Base-by-base conservation (phyloP, 2,329 filamentous ascomycete species). In the Aspergillus novoparasiticus region DNA sequence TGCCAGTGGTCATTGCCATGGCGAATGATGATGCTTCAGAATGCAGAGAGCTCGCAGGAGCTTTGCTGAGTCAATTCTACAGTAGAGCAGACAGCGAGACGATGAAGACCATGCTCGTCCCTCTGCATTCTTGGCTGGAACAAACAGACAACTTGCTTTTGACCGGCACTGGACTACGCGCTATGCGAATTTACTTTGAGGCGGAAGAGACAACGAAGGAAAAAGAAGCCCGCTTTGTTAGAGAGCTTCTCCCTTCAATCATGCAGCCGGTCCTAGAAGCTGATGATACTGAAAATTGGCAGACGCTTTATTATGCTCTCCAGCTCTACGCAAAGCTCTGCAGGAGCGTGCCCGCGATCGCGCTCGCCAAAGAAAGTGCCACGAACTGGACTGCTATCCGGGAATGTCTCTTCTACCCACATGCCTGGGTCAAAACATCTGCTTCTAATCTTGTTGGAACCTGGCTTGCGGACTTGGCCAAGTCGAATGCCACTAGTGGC, bases 21-120 rank as follows among this genome's bases (percentile, higher is more conserved):
- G 89, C 91, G 63, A 97, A 97, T 70, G 95, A 99, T 64, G 91
- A 96, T 59, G 92, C 92, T 56, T 86, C 90, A 58, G 91, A 92
- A 69, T 99, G 95, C 77, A 89, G 92, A 34, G 86, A 93, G 65
- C 89, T 94, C 76, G 93, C 94, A 0, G 90, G 88, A 51, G 87
- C 90, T 62, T 81, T 99, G 51, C 82, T 98, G 61, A 93, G 91
- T 72, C 89, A 91, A 71, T 85, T 95, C 21, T 96, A 97, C 77
- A 86, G 87, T 62, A 88, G 89, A 70, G 89, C 93, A 2, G 90
- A 94, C 73, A 85, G 86, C 65, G 90, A 93, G 68, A 86, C 89
- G 63, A 82, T 88, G 43, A 86, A 88, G 66, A 89, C 86, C 54
- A 93, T 96, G 73, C 79, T 95, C 43, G 80, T 80, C 0, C 84